Evolutionary conservation across 495 filamentous ascomycete genomes (phyloP), one percentile per base, ranked within the genome.

Genomic region (Tuber melanosporum): DNA sequence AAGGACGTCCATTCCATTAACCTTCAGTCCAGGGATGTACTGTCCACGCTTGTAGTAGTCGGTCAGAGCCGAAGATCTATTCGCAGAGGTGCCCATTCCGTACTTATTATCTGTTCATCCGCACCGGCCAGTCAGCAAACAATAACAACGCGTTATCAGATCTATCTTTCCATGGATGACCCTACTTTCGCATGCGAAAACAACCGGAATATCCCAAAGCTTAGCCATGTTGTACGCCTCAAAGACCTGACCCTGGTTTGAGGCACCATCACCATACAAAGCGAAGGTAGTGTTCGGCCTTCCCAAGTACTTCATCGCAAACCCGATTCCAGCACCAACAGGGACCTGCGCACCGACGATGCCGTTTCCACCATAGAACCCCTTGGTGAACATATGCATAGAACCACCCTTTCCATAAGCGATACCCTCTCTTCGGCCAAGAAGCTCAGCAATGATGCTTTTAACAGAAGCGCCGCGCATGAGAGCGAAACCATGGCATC

Each of bases 151-250:
- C 57, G 42, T 39, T 39, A 1, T 43, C 5, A 52, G 32, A 9
- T 47, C 1, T 45, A 6, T 20, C 14, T 66, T 26, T 36, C 7
- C 41, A 77, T 14, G 47, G 45, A 26, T 62, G 73, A 76, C 89
- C 91, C 82, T 90, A 97, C 95, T 99, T 88, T 99, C 95, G 86
- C 95, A 99, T 78, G 94, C 95, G 84, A 99, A 99, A 71, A 99
- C 90, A 76, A 93, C 90, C 62, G 95, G 95, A 36, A 99, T 86
- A 75, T 95, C 95, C 95, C 95, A 99, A 76, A 99, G 91, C 90
- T 98, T 98, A 71, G 95, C 95, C 95, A 99, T 99, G 91, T 99
- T 99, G 90, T 97, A 99, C 75, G 95, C 94, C 89, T 99, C 95
- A 84, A 99, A 99, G 77, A 99, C 96, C 86, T 99, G 95, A 80